These are phyloP conservation scores for Coprinellus micaceus DNA, from an alignment of 768 basidiomycete genomes.

Conservation along the genomic window DNA sequence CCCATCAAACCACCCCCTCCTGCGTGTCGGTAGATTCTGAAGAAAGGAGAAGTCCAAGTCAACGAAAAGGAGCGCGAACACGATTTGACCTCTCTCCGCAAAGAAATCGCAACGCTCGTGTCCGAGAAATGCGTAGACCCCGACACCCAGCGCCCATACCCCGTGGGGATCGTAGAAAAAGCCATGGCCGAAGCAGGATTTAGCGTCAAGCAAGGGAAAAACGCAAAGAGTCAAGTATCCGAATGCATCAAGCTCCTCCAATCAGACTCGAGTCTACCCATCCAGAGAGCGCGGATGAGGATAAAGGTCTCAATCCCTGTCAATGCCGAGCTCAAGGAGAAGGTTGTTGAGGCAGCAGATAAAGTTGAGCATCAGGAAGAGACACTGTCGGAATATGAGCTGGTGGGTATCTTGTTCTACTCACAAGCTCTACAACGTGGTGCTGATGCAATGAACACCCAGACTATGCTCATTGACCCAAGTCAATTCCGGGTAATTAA, in stretches of 20 bases:
- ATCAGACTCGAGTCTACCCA: slow-evolving; percentile 79
- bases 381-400: slow-evolving; percentile 76
- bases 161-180: slow-evolving; percentile 95
- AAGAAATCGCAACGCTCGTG: slow-evolving; percentile 90
- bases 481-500: slow-evolving; percentile 85
- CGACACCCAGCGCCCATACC: slow-evolving; percentile 80
- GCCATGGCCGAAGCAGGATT: slow-evolving; percentile 95
- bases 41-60: slow-evolving; percentile 95
- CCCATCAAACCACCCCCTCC: neutral
- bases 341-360: slow-evolving; percentile 70
- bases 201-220: slow-evolving; percentile 85
- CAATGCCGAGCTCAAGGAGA: slow-evolving; percentile 66
- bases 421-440: neutral
- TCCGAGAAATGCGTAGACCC: slow-evolving; percentile 97
- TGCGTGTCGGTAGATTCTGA: slow-evolving; percentile 61
- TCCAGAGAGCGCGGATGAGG: slow-evolving; percentile 91
- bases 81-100: slow-evolving; percentile 74
- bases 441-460: neutral
- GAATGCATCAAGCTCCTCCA: slow-evolving; percentile 86
- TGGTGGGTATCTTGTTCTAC: slow-evolving; percentile 48
- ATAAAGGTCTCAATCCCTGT: slow-evolving; percentile 76
- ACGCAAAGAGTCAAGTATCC: slow-evolving; percentile 92
- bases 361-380: slow-evolving; percentile 85
- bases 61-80: slow-evolving; percentile 96
- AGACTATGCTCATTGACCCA: slow-evolving; percentile 94